Base-by-base conservation (phyloP, 352 stramenopile species). In the Phytopythium boreale region DNA sequence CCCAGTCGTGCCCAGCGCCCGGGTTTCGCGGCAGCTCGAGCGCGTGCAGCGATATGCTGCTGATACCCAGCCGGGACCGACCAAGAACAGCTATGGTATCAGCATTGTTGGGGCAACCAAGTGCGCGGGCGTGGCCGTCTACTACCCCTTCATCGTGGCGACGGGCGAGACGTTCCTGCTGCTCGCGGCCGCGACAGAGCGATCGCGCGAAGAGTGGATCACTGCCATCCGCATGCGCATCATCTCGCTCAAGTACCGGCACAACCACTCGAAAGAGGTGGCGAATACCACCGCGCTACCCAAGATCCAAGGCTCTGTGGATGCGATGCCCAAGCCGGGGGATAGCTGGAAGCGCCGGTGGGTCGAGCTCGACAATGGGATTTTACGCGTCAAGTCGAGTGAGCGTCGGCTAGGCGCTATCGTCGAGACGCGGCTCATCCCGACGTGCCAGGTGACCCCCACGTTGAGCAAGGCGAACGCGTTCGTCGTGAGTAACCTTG, bases 311-410 rank as follows among this genome's bases (percentile, higher is more conserved):
- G 71, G 72, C n/a, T 87, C 87, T 52, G 77, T 90, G 39, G 74
- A 89, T 26, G 74, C 84, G n/a, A 76, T 88, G 58, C 57, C 69
- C 26, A 79, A 71, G n/a, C 75, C 72, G 0, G 79, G 74, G 14
- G 70, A 65, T 31, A 61, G 63, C 6, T 91, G 82, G 80, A 89
- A 89, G 59, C 69, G 71, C 26, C 67, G 73, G 39, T 90, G 79
- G 46, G 79, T 90, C 24, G 83, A 90, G 46, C 61, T 90, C 1
- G 77, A 88, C 31, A 85, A 90, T 53, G 76, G 79, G 17, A 83
- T 87, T 63, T 64, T 92, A 31, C 80, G 84, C 22, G 71, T 92
- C 61, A 92, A 92, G 59, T 69, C 66, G 31, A 89, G 70, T 46
- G 83, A 89, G 57, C 69, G 79, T 5, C 79, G 73, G 37, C 55